These are phyloP conservation scores for Kwoniella shivajii DNA, from an alignment of 1,284 basidiomycete genomes.

Conservation along the genomic window DNA sequence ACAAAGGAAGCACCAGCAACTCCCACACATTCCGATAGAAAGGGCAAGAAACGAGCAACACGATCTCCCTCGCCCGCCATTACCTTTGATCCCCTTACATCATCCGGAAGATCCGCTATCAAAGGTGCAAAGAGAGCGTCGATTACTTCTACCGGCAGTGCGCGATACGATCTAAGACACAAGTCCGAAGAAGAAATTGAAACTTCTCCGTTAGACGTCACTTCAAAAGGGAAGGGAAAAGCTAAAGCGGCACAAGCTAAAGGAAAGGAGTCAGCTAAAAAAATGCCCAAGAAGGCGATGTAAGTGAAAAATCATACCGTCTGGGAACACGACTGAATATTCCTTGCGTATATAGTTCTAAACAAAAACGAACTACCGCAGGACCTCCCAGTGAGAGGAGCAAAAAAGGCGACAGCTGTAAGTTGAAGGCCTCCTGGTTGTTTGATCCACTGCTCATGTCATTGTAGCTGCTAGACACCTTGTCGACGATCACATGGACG, in stretches of 20 bases:
- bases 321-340: constrained; percentile 4
- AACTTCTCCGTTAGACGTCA: constrained; percentile 17
- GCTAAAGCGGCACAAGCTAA: constrained; percentile 23
- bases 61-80: constrained; percentile 23
- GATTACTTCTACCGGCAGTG: constrained; percentile 11
- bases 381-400: constrained; percentile 24
- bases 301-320: constrained; percentile 16
- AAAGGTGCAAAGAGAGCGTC: constrained; percentile 19
- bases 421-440: constrained; percentile 2
- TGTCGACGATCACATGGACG: constrained; percentile 68
- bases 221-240: constrained; percentile 39
- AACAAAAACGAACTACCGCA: constrained; percentile 31
- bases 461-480: constrained; percentile 57
- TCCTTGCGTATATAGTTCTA: constrained; percentile 30
- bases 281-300: constrained; percentile 46
- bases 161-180: constrained; percentile 24
- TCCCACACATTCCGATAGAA: constrained; percentile 29
- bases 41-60: constrained; percentile 48
- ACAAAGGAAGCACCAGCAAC: too few species aligned
- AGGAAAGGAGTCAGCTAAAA: constrained; percentile 29
- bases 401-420: constrained; percentile 47
- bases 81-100: background rate
- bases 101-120: constrained; percentile 1
- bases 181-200: constrained; percentile 25
- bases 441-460: constrained; percentile 8